Evolutionary conservation across 441 rosid species (phyloP).

Genomic region (Gossypium schwendimanii): DNA sequence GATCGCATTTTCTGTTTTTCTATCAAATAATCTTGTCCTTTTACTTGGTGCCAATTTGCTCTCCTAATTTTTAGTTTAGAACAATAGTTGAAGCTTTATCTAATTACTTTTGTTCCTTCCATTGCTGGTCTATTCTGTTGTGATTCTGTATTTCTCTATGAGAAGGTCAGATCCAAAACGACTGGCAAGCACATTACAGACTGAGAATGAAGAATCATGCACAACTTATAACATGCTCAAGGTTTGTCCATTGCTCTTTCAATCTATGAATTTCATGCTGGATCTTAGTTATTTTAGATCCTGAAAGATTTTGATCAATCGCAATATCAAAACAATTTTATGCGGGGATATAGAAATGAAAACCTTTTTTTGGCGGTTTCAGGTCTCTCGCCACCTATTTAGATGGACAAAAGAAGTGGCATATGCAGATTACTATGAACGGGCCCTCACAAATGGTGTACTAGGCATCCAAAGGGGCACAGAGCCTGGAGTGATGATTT

Average conservation of each 20-base stretch:
- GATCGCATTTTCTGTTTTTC: background rate
- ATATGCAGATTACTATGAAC: constrained; percentile 91
- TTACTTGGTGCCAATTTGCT: background rate
- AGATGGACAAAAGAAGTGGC: constrained; percentile 83
- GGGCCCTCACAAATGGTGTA: constrained; percentile 85
- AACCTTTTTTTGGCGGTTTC: background rate
- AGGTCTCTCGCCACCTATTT: constrained; percentile 88
- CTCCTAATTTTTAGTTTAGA: background rate
- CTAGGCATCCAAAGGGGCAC: constrained; percentile 83
- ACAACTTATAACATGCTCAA: constrained; percentile 93
- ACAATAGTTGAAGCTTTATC: background rate
- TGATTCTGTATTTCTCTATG: constrained; percentile 12
- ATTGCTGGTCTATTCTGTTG: constrained; percentile 2
- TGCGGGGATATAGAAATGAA: background rate
- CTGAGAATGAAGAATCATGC: constrained; percentile 88
- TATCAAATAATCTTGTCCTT: constrained; percentile 3
- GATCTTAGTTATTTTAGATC: background rate
- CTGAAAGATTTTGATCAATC: background rate
- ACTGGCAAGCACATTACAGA: constrained; percentile 45
- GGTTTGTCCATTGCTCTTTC: constrained; percentile 28
- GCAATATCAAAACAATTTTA: background rate
- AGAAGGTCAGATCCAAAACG: constrained; percentile 78
- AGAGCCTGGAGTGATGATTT: constrained; percentile 88
- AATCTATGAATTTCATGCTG: background rate
- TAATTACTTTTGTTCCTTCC: background rate